These are phyloP conservation scores for Beta lomatogona DNA, from an alignment of 179 eudicot genomes.

Conservation along the genomic window DNA sequence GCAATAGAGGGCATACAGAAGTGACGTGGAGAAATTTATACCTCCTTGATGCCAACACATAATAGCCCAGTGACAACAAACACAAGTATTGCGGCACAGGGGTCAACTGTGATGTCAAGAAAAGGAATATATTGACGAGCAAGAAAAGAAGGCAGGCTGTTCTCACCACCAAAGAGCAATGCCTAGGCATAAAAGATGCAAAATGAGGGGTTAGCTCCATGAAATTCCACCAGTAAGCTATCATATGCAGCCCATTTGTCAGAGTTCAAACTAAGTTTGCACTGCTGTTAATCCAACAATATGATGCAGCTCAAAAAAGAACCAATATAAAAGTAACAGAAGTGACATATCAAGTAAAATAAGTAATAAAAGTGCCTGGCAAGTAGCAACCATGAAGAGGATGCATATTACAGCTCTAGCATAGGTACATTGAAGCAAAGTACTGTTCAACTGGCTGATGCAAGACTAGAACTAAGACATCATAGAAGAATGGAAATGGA, in stretches of 20 bases:
- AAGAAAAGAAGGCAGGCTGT: constrained; percentile 73
- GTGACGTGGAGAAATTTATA: constrained; percentile 17
- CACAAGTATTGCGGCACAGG: constrained; percentile 85
- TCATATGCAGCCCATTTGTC: background rate
- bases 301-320: background rate
- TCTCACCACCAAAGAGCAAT: constrained; percentile 81
- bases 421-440: background rate
- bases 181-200: constrained; percentile 45
- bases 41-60: constrained; percentile 96
- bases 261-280: background rate
- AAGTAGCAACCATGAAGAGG: background rate
- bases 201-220: constrained; percentile 11
- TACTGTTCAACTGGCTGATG: background rate
- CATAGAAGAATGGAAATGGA: constrained; percentile 15
- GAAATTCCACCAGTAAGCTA: background rate
- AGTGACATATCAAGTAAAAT: background rate
- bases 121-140: constrained; percentile 76
- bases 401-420: background rate
- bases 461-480: constrained; percentile 3
- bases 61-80: constrained; percentile 73
- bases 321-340: background rate
- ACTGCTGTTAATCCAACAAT: background rate
- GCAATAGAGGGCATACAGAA: background rate
- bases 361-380: background rate
- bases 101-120: constrained; percentile 74